Evolutionary conservation across 2,329 filamentous ascomycete species (phyloP), one percentile per base, ranked within the genome.

Genomic region (Thermoascus crustaceus): DNA sequence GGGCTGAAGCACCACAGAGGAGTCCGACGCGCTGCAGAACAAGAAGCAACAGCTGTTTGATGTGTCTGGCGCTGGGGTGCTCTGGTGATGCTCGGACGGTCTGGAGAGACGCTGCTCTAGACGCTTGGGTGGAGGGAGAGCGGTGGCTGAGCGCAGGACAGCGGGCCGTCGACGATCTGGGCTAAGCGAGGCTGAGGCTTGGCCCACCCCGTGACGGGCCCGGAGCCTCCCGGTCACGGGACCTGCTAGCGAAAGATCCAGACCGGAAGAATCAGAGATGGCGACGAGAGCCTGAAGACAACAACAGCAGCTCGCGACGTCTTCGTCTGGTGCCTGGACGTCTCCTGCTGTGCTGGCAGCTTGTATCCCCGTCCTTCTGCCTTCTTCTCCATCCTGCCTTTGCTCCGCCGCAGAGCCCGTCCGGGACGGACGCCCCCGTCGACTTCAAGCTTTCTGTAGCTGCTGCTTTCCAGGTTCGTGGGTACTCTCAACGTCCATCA

Each of bases 401-500:
- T 13, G 14, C 13, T 29, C 26, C 14, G 16, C 26, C 14, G 14
- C 18, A 4, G 26, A 24, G 5, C 9, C 22, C 22, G 4, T 19
- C 26, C 20, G 18, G 24, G 36, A 34, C 29, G 29, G 34, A 37
- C 16, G 20, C 23, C 18, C 22, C 9, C 29, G 13, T 31, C n/a
- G n/a, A n/a, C n/a, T n/a, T n/a, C n/a, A n/a, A n/a, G n/a, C n/a
- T n/a, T n/a, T n/a, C n/a, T n/a, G n/a, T n/a, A n/a, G n/a, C n/a
- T 29, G 26, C 13, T 29, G 14, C 26, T 29, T 13, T 9, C 13
- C 25, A 17, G 26, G 26, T 29, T 14, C 26, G 14, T 29, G 26
- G 14, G 14, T 16, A 29, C 24, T 25, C 33, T 26, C 16, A 29
- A 44, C 41, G 48, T 45, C 47, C 48, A 52, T 54, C 49, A 59